A percentile compares a stretch with the other conserved stretches of the same genome.
phyloP scores from a whole-genome alignment of 495 filamentous ascomycete species.

The Penicillium paradoxum region DNA sequence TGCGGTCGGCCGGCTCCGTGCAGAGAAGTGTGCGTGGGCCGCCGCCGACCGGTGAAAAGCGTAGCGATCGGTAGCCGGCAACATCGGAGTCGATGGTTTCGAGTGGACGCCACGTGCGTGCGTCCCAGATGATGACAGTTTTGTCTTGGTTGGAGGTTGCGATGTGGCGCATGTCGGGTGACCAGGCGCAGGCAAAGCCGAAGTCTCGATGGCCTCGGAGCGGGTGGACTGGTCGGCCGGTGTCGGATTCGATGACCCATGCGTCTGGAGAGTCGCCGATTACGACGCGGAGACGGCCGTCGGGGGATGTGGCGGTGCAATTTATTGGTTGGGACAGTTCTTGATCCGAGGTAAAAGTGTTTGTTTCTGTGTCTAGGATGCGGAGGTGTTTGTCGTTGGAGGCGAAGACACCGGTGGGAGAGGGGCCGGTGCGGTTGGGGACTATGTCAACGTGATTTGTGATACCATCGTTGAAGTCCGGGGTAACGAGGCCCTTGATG shows the following conservation, averaged over 20 bases:
- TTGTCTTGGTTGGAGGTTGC: conserved; percentile 91
- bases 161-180: conserved; percentile 79
- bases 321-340: conserved; percentile 69
- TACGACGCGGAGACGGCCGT: conserved; percentile 72
- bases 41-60: conserved; percentile 74
- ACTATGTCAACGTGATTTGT: conserved; percentile 82
- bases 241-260: conserved; percentile 60
- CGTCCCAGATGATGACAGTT: conserved; percentile 80
- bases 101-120: conserved; percentile 64
- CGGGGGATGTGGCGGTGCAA: conserved; percentile 75
- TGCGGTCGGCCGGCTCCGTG: conserved; percentile 78
- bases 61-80: conserved; percentile 70
- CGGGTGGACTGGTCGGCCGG: conserved; percentile 48
- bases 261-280: conserved; percentile 61
- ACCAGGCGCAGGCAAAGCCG: conserved; percentile 89
- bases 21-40: conserved; percentile 71
- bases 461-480: conserved; percentile 57
- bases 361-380: conserved; percentile 65
- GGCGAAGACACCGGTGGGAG: conserved; percentile 68
- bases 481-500: conserved; percentile 47
- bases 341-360: conserved; percentile 57
- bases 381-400: conserved; percentile 80
- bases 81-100: conserved; percentile 66
- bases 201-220: conserved; percentile 72
- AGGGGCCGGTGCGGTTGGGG: conserved; percentile 51